Conservation (phyloP, 2,329 filamentous ascomycete species). For the Elsinoe australis region DNA sequence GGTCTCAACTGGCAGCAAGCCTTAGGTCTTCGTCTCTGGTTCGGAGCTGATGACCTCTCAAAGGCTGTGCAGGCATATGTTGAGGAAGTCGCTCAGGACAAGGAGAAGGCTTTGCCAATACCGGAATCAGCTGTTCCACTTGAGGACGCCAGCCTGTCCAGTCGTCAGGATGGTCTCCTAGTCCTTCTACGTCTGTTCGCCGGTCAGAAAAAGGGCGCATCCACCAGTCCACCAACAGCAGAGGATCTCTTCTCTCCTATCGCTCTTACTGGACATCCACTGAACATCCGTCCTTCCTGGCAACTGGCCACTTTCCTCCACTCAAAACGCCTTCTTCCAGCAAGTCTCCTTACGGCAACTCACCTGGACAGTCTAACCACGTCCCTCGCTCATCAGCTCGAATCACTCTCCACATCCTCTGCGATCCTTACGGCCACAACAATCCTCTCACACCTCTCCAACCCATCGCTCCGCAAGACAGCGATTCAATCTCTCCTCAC, state of each 20-base stretch:
- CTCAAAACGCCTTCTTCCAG: slow-evolving; percentile 26
- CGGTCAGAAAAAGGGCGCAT: slow-evolving; percentile 39
- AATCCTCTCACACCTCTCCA: slow-evolving; percentile 28
- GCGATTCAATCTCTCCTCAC: slow-evolving; percentile 47
- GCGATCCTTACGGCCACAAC: slow-evolving; percentile 24
- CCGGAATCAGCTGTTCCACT: slow-evolving; percentile 51
- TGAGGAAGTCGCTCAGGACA: slow-evolving; percentile 62
- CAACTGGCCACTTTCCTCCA: slow-evolving; percentile 61
- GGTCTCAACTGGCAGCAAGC: slow-evolving; percentile 87
- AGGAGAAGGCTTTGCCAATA: slow-evolving; percentile 61
- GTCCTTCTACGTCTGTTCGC: slow-evolving; percentile 77
- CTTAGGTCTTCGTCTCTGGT: slow-evolving; percentile 88
- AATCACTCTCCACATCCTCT: slow-evolving; percentile 25
- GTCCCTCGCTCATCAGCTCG: slow-evolving; percentile 29
- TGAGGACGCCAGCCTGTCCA: slow-evolving; percentile 51
- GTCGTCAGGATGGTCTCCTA: slow-evolving; percentile 74
- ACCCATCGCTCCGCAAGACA: slow-evolving; percentile 22
- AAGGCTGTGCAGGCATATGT: slow-evolving; percentile 66
- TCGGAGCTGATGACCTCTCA: slow-evolving; percentile 66
- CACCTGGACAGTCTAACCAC: slow-evolving; percentile 61
- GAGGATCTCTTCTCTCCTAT: slow-evolving; percentile 68
- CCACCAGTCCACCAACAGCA: slow-evolving; percentile 39
- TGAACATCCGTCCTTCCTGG: slow-evolving; percentile 73
- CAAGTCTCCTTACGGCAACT: slow-evolving; percentile 22
- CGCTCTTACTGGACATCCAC: slow-evolving; percentile 64